Evolutionary conservation across 176 grass and related monocot species (phyloP).

Genomic region (Aegilops umbellulata): DNA sequence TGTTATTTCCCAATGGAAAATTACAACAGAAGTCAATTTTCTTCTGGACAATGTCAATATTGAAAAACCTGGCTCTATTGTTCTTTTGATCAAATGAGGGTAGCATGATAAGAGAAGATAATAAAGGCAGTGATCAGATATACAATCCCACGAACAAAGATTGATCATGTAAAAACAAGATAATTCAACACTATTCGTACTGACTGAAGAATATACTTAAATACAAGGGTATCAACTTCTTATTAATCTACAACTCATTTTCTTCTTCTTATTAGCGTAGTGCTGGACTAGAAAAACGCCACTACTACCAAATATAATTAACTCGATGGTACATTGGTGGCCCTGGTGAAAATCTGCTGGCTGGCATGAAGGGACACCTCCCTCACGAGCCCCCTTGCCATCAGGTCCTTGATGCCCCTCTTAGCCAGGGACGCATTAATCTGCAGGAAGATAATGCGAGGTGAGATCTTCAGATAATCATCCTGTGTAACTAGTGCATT

Average conservation of each 20-base stretch:
- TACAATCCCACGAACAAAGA: too few species aligned
- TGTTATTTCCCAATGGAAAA: too few species aligned
- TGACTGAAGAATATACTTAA: neutral
- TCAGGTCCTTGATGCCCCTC: neutral
- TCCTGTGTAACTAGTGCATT: neutral
- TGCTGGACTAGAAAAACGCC: neutral
- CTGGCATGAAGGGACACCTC: neutral
- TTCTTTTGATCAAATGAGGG: too few species aligned
- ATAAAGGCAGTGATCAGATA: too few species aligned
- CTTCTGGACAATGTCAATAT: too few species aligned
- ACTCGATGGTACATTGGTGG: neutral
- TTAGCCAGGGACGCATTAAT: neutral
- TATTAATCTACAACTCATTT: neutral
- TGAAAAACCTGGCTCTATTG: too few species aligned
- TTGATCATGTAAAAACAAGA: neutral
- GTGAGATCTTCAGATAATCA: neutral
- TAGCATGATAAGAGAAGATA: too few species aligned
- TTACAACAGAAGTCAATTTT: too few species aligned
- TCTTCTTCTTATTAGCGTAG: neutral
- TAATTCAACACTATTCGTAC: neutral
- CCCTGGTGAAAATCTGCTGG: neutral
- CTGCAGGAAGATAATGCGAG: neutral
- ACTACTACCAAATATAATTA: neutral
- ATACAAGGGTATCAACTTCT: neutral
- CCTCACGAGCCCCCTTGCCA: neutral